Base-by-base conservation (phyloP, 768 basidiomycete genomes). In the Boletus sensibilis region DNA sequence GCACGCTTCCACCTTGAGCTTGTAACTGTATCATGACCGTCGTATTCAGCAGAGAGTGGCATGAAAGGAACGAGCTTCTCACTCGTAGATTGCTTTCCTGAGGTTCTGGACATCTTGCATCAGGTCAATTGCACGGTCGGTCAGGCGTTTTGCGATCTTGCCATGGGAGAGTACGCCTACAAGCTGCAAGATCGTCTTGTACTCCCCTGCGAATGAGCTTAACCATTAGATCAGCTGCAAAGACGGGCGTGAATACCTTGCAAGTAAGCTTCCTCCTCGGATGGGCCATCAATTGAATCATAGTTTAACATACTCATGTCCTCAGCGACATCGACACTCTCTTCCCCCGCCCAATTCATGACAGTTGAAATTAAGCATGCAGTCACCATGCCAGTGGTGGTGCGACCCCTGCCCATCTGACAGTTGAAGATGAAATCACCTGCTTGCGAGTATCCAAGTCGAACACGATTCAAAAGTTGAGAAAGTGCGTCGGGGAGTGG, bases 41-140 rank as follows among this genome's bases (percentile, higher is more conserved):
- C 43, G 48, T 38, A n/a, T 35, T 63, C 29, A 63, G 48, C 31
- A 35, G 33, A 44, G 14, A 29, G 13, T 27, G 33, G 25, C 12
- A 47, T 43, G 35, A 29, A 34, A 52, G 46, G 20, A 39, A 38
- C 7, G 13, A 38, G 31, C 1, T 44, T 76, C 90, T 71, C 69
- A 98, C 90, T 96, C 92, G 68, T 92, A 97, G 47, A 99, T 88
- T 0, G 97, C 93, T 70, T 92, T 92, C 35, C 97, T 85, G 38
- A 99, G 77, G 68, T 99, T 99, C 72, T 99, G 97, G 0, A 99
- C 95, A 60, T 95, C 94, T 74, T 92, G 89, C 91, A 94, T 94
- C 62, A 87, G 74, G 72, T 98, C 95, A 62, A 97, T 86, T 2
- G 90, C 93, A 23, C 84, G 77, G 70, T 98, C 96, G 0, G 94